phyloP scores from a whole-genome alignment of 768 basidiomycete genomes.

The Rhodotorula taiwanensis region DNA sequence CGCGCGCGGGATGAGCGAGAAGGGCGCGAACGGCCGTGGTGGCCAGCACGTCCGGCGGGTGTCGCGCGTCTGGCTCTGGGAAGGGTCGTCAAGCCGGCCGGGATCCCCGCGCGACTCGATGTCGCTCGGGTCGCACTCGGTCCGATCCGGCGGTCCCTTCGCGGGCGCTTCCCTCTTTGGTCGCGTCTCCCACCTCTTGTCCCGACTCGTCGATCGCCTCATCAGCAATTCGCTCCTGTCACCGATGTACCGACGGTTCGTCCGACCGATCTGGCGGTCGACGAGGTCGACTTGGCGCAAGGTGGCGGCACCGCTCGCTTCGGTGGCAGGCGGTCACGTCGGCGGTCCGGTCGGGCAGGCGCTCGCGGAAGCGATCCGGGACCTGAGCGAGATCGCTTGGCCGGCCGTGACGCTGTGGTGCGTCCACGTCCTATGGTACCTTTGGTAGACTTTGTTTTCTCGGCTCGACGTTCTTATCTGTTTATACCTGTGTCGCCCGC shows the following conservation, averaged over 20 bases:
- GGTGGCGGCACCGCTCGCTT: not conserved
- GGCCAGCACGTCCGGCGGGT: conserved; percentile 24
- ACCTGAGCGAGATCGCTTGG: conserved; percentile 1
- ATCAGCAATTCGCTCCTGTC: conserved; percentile 10
- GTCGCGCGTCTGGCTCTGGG: conserved; percentile 24
- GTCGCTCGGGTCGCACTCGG: not conserved
- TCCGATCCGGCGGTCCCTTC: not conserved
- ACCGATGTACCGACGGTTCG: not conserved
- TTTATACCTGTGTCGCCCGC: too few species aligned
- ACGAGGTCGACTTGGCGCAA: not conserved
- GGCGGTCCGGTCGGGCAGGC: conserved; percentile 2
- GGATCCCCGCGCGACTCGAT: not conserved
- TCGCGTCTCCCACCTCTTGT: not conserved
- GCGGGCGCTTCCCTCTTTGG: not conserved
- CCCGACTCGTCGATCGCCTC: not conserved
- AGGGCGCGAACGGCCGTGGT: not conserved
- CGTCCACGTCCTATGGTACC: not conserved
- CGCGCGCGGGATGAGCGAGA: not conserved
- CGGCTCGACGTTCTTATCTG: too few species aligned
- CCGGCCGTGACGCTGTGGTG: conserved; percentile 8
- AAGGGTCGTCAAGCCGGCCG: not conserved
- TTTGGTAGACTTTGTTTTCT: too few species aligned
- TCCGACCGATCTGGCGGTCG: not conserved
- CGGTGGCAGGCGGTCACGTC: not conserved
- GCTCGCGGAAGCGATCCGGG: conserved; percentile 2